Base-by-base conservation (phyloP, 768 basidiomycete genomes). In the Pleurotus sapidus region DNA sequence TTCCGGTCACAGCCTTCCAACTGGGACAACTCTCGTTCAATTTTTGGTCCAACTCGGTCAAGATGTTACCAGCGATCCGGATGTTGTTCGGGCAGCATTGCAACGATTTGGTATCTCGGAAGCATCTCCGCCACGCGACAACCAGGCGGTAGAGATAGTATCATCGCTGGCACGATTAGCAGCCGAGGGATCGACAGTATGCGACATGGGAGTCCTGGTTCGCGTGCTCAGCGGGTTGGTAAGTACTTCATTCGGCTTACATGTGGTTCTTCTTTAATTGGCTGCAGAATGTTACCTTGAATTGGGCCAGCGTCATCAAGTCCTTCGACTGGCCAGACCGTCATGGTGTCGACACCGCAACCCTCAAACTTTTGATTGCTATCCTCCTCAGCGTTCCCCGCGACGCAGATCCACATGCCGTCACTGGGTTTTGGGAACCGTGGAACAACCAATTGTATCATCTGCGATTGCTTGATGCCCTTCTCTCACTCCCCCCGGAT, bases 391-490 rank as follows among this genome's bases (percentile, higher is more conserved):
- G 92, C 62, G 85, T 88, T 15, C 88, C 93, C 46, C 85, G 89
- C 46, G 87, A 89, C 54, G 81, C 75, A 40, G 89, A 87, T 47
- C 84, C 82, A 6, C 91, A 92, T 61, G 90, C 91, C 3, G 91
- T 93, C 14, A 82, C 83, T 4, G 92, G 91, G 14, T 94, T 94
- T 65, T 95, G 92, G 92, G 77, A 81, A 63, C 74, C 77, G 2
- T 98, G 96, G 96, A 79, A 78, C 9, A 95, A 97, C 68, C 81
- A 91, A 1, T 69, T 90, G 23, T 91, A 91, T 63, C 94, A 96
- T 68, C 80, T 98, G 25, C 87, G 88, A 42, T 79, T 99, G 17
- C 79, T 98, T 30, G 93, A 95, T 63, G 91, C 91, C 2, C 80
- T 99, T 38, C 85, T 96, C 8, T 93, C 89, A 23, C 77, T 98